phyloP scores from a whole-genome alignment of 2,329 filamentous ascomycete genomes.

The Fusarium goolgardi region DNA sequence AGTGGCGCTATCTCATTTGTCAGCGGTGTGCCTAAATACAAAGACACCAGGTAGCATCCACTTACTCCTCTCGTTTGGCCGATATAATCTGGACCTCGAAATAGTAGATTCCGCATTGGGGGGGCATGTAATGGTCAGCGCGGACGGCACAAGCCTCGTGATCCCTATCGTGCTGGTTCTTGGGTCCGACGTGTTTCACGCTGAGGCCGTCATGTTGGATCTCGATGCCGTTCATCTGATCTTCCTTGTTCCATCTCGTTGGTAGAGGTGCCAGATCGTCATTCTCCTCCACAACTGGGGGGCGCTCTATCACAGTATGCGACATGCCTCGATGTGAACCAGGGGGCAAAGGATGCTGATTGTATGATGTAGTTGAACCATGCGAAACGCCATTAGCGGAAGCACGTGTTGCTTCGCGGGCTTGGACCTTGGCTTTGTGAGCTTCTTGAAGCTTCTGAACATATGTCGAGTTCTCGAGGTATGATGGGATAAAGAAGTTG shows the following conservation, averaged over 20 bases:
- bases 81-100: conserved; percentile 75
- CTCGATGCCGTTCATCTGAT: conserved; percentile 80
- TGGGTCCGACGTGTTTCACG: conserved; percentile 68
- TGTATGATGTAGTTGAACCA: conserved; percentile 62
- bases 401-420: conserved; percentile 57
- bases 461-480: conserved; percentile 82
- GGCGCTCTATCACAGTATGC: conserved; percentile 85
- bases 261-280: conserved; percentile 75
- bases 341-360: conserved; percentile 54
- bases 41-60: conserved; percentile 31
- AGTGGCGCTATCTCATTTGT: conserved; percentile 59
- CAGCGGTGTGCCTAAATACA: not conserved
- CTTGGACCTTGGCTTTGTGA: conserved; percentile 69
- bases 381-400: conserved; percentile 34
- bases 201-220: conserved; percentile 79
- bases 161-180: conserved; percentile 63
- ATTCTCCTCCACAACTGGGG: conserved; percentile 70
- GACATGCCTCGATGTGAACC: conserved; percentile 78
- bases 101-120: conserved; percentile 93
- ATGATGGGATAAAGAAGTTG: conserved; percentile 84
- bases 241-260: conserved; percentile 81
- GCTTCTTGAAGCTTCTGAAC: conserved; percentile 79
- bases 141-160: conserved; percentile 86
- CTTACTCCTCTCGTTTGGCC: conserved; percentile 67
- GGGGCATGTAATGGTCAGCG: conserved; percentile 86